Base-by-base conservation (phyloP, 2,329 filamentous ascomycete genomes). In the Nothophoma quercina region DNA sequence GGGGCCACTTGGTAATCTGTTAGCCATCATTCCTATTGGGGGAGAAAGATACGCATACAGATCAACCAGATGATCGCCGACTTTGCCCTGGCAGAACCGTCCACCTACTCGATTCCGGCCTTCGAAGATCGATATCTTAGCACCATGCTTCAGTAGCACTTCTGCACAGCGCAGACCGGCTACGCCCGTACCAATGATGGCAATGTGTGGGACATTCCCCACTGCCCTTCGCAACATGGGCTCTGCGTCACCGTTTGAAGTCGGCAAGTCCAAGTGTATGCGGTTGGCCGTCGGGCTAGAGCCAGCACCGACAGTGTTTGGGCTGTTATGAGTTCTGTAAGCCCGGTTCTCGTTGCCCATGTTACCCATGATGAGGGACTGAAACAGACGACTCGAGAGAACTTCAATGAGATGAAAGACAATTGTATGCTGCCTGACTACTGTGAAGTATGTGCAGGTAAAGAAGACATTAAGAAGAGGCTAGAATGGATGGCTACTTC, bases 151-250 rank as follows among this genome's bases (percentile, higher is more conserved):
- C 2, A 89, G 74, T 0, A 92, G 75, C 2, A 90, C 71, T 59
- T 90, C 86, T 44, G 88, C 87, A 66, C 87, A 89, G 57, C 88
- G 81, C n/a, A 92, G 77, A 0, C 88, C 88, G 5, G 88, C 81
- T 21, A 91, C 78, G 5, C 88, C 88, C 30, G 87, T 88, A 15
- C 88, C 89, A 30, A 92, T 75, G n/a, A 92, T 77, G 25, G 83
- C 85, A 32, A 91, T 74, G 56, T 85, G 85, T 7, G 83, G 82
- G 35, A 65, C 72, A 45, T 71, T 74, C 21, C 68, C 71, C 19
- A 65, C 61, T 15, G 60, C 56, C 55, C 70, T 65, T 9, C 67
- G 63, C 19, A 75, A 59, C 64, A 73, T 73, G 7, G 52, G 62
- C 16, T 62, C 58, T 16, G 64, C 62, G 12, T 48, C 43, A 22